Conservation (phyloP, 345 rosid species). For the Gossypium mustelinum region DNA sequence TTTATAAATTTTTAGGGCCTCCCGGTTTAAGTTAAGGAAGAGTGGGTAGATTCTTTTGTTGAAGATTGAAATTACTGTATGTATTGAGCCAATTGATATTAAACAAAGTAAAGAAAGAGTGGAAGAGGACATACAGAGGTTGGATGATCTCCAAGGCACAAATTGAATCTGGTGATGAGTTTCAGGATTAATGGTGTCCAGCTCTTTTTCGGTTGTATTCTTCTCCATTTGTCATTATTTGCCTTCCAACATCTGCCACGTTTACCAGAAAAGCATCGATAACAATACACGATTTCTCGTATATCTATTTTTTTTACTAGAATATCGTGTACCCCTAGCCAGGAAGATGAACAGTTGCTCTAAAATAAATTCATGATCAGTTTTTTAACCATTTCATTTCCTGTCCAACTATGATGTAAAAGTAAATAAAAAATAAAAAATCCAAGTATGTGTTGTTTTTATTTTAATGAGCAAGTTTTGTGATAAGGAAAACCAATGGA, state of each 20-base stretch:
- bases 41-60: no score
- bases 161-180: neutral
- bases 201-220: slow-evolving; percentile 33
- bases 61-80: no score
- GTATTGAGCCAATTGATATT: no score
- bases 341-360: neutral
- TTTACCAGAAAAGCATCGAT: slow-evolving; percentile 21
- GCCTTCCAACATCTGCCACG: slow-evolving; percentile 44
- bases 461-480: no score
- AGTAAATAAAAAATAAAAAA: no score
- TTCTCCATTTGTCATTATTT: slow-evolving; percentile 39
- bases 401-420: no score
- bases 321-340: neutral
- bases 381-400: no score
- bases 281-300: slow-evolving; percentile 7
- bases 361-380: no score
- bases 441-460: no score
- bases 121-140: neutral
- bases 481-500: neutral
- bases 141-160: neutral
- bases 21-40: no score
- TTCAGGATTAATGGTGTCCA: slow-evolving; percentile 39
- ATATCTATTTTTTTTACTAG: neutral
- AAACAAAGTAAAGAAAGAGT: no score
- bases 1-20: no score